Base-by-base conservation (phyloP, 805 yeast genomes). In the Grigorovia yakushimaensis region DNA sequence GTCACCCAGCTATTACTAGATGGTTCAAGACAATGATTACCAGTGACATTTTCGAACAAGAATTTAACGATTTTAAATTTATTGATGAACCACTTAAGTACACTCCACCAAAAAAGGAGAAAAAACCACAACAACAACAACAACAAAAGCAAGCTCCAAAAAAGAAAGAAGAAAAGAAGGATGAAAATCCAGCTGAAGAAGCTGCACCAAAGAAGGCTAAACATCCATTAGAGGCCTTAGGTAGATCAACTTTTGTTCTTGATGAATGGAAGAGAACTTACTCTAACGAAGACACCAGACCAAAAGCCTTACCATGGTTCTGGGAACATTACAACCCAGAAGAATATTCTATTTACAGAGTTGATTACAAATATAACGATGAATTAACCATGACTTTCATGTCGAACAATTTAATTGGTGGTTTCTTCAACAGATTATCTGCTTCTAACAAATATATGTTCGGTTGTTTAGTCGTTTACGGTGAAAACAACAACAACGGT, bases 401-500 rank as follows among this genome's bases (percentile, higher is more conserved):
- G 98, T 87, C 98, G 61, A 88, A 88, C 84, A 91, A 91, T 82
- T 80, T 88, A 72, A 76, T 93, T 66, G 98, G 97, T 68, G 98
- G 98, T 66, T 91, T 91, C 84, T 86, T 91, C 83, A 82, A 81
- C 85, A 86, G 98, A 77, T 79, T 91, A 65, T 67, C 81, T 51
- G 98, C 81, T 56, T 91, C 98, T 55, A 77, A 86, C 74, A 91
- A 91, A 75, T 91, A 81, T 81, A 69, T 93, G 79, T 91, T 91
- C 69, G 98, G 98, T 66, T 76, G 81, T 65, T 69, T 84, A 73
- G 95, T 89, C 62, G 98, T 93, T 59, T 91, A 85, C 76, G 98
- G 98, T 73, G 97, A 86, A 77, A 88, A 88, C 88, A 91, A 88
- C 84, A 76, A 83, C 83, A 91, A 91, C 74, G 98, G 97, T 77